phyloP scores from a whole-genome alignment of 2,329 filamentous ascomycete species.

The Talaromyces sp. region DNA sequence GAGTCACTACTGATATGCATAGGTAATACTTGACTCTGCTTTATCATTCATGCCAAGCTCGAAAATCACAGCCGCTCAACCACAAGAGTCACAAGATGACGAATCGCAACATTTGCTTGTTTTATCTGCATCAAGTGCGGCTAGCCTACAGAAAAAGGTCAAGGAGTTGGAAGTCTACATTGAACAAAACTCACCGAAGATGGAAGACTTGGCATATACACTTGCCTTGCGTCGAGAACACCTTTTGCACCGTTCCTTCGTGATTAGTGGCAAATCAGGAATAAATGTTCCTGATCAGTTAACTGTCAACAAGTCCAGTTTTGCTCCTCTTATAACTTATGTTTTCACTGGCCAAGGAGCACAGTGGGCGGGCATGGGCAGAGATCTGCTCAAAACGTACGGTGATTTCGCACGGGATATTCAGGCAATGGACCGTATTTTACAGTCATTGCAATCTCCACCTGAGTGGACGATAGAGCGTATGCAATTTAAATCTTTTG shows the following conservation, averaged over 20 bases:
- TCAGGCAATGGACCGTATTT: slow-evolving; percentile 7
- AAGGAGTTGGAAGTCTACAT: background rate
- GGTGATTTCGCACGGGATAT: slow-evolving; percentile 25
- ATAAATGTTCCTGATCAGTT: background rate
- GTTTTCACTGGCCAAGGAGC: slow-evolving; percentile 35
- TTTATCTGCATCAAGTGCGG: background rate
- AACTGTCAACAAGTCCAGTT: background rate
- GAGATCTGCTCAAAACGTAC: slow-evolving; percentile 16
- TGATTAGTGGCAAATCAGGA: background rate
- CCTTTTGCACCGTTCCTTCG: background rate
- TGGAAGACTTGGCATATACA: background rate
- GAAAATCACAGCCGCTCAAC: background rate
- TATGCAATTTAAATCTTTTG: background rate
- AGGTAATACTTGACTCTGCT: background rate
- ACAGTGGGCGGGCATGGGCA: slow-evolving; percentile 29
- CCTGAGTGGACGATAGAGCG: slow-evolving; percentile 13
- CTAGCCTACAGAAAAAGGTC: background rate
- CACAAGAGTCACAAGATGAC: no score
- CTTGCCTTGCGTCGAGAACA: background rate
- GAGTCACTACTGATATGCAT: background rate
- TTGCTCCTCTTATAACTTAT: slow-evolving; percentile 5
- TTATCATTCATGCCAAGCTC: background rate
- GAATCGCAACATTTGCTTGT: background rate
- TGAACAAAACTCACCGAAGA: background rate
- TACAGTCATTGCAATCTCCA: slow-evolving; percentile 12